A percentile compares a stretch with the other conserved stretches of the same genome.
Evolutionary conservation across 116 monocot species (phyloP).

Genomic region (Zostera marina): DNA sequence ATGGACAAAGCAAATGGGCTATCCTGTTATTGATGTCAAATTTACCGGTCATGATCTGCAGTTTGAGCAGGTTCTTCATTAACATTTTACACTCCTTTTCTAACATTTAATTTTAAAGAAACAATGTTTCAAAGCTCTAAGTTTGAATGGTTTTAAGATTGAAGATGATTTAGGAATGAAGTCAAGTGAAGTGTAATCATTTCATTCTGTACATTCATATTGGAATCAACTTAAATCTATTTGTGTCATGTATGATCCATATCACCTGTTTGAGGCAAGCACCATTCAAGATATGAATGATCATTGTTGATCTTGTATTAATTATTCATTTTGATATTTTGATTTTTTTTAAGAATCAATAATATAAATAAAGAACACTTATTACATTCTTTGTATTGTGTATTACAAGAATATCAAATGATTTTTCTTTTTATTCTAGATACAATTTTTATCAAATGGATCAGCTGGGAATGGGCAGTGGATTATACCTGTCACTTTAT

Average conservation of each 20-base stretch:
- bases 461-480: slow-evolving; percentile 64
- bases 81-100: background rate
- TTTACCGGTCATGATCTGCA: slow-evolving; percentile 31
- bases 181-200: too few species aligned
- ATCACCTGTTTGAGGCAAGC: too few species aligned
- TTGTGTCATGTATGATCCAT: too few species aligned
- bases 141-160: slow-evolving; percentile 1
- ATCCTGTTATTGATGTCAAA: slow-evolving; percentile 72
- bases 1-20: slow-evolving; percentile 96
- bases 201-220: background rate
- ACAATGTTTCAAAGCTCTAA: background rate
- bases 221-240: too few species aligned
- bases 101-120: background rate
- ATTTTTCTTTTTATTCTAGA: slow-evolving; percentile 19
- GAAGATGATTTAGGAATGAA: background rate
- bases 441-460: slow-evolving; percentile 90
- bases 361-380: too few species aligned
- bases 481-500: slow-evolving; percentile 88
- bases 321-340: too few species aligned
- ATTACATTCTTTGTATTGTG: too few species aligned
- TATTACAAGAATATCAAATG: background rate
- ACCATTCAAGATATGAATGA: too few species aligned
- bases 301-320: too few species aligned
- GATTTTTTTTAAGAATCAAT: too few species aligned
- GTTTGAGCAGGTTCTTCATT: slow-evolving; percentile 58